phyloP scores from a whole-genome alignment of 768 basidiomycete species.

The Amanita inopinata region DNA sequence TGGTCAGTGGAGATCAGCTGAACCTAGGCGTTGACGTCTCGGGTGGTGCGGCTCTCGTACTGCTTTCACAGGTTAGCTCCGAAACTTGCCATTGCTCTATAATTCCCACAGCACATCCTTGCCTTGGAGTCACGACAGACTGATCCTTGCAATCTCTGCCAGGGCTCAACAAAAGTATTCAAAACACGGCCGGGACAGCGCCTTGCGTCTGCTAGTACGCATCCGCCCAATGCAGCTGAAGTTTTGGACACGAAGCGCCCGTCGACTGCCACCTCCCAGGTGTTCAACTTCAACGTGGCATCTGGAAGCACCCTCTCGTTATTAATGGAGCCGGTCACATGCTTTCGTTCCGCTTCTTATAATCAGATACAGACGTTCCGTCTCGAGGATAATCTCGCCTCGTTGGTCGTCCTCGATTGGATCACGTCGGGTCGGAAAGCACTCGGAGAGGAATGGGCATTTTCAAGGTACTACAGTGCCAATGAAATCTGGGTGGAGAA shows the following conservation, averaged over 20 bases:
- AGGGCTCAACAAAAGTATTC: slow-evolving; percentile 96
- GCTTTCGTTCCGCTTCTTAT: slow-evolving; percentile 79
- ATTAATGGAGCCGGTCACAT: slow-evolving; percentile 89
- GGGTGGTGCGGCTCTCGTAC: slow-evolving; percentile 45
- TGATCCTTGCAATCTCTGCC: neutral
- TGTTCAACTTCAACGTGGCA: slow-evolving; percentile 47
- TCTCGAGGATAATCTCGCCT: slow-evolving; percentile 42
- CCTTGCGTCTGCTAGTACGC: slow-evolving; percentile 40
- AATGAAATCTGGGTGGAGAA: slow-evolving; percentile 75
- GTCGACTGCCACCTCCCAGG: slow-evolving; percentile 43
- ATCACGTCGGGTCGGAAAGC: slow-evolving; percentile 80
- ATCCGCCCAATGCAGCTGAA: slow-evolving; percentile 1
- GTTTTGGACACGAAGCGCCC: neutral
- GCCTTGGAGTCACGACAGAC: slow-evolving; percentile 15
- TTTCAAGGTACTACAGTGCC: slow-evolving; percentile 72
- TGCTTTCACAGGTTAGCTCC: slow-evolving; percentile 86
- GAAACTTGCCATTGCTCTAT: too few species aligned
- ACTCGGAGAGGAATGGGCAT: slow-evolving; percentile 83
- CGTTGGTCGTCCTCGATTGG: slow-evolving; percentile 81
- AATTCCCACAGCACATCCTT: too few species aligned
- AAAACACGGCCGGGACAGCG: slow-evolving; percentile 61
- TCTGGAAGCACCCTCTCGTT: slow-evolving; percentile 56
- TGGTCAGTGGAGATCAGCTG: slow-evolving; percentile 79
- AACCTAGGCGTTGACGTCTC: slow-evolving; percentile 53
- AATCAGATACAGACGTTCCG: slow-evolving; percentile 75